Base-by-base conservation (phyloP, 306 rosid genomes). In the Cicer bijugum region DNA sequence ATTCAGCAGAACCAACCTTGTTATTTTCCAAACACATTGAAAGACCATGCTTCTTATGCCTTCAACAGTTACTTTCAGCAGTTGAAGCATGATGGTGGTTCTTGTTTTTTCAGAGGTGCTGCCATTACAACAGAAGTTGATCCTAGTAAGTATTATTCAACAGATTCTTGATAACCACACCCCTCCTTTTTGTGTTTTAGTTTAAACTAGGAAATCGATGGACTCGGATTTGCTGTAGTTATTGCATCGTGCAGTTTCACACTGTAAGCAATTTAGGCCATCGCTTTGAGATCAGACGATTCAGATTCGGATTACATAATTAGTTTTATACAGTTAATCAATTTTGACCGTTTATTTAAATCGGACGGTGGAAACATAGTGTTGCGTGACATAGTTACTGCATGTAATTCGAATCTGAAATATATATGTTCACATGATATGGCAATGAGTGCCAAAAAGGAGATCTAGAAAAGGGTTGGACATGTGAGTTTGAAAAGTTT, bases 41-140 rank as follows among this genome's bases (percentile, higher is more conserved):
- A 76, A 67, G 86, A 81, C 70, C 98, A 91, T 77, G 92, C 96
- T 86, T 91, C 97, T 67, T 91, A 78, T 57, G 96, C 90, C 67
- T 93, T 93, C 85, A 91, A 86, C 76, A 80, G 39, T 67, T 91
- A 89, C 83, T 88, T 61, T 70, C 96, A 91, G 82, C 89, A 82
- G 44, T 86, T 71, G 79, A 88, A 91, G 85, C 83, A 88, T 62
- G 71, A 62, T 44, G 92, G 89, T 56, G 97, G 82, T 42, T 88
- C 96, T 77, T 91, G 97, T 76, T 69, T 69, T 85, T 89, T 91
- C 84, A 82, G 86, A 70, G 89, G 86, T 47, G 90, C 93, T 79
- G 90, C 91, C 69, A 74, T 93, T 62, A 72, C 86, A 66, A 88
- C 98, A 20, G 88, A 89, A 68, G 80, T 71, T 35, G 98, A 93